Base-by-base conservation (phyloP, 768 basidiomycete species). In the Favolaschia claudopus region DNA sequence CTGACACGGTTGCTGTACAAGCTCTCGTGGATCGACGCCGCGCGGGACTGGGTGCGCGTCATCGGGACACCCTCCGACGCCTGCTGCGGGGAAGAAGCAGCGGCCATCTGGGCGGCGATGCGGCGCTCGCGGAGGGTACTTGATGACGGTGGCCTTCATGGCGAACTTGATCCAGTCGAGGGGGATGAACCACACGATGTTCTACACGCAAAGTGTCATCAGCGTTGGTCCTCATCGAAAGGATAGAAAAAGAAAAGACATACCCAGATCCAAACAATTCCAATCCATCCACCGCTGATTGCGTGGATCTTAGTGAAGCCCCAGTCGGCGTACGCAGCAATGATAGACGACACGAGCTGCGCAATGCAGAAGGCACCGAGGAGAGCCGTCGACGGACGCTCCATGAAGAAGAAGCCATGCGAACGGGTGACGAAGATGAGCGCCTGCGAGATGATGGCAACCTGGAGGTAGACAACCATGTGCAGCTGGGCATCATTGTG, bases 361-460 rank as follows among this genome's bases (percentile, higher is more conserved):
- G 96, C 96, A 55, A 98, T 70, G 74, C 87, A 88, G 87, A 99
- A 99, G 14, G 96, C 96, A 61, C 77, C 77, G 78, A 99, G 81
- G 54, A 99, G 87, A 28, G 96, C 96, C 29, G 81, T 77, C 31
- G 96, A 97, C 6, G 94, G 94, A 50, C 93, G 89, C 75, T 96
- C 94, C 92, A 93, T 93, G 83, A 95, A 96, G 91, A 95, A 96
- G 86, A 93, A 95, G 10, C 89, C 82, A 69, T 96, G 95, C 66
- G 95, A 88, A 79, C 95, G 93, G 36, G 95, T 96, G 75, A 96
- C 87, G 80, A 96, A 96, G 79, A 96, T 97, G 64, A 99, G 82
- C 2, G 96, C 96, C 76, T 99, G 96, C 42, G 96, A 98, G 80
- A 99, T 99, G 77, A 98, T 96, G 60, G 96, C 96, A 58, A 99